Base-by-base conservation (phyloP, 2,329 filamentous ascomycete genomes). In the Conoideocrella luteorostrata region DNA sequence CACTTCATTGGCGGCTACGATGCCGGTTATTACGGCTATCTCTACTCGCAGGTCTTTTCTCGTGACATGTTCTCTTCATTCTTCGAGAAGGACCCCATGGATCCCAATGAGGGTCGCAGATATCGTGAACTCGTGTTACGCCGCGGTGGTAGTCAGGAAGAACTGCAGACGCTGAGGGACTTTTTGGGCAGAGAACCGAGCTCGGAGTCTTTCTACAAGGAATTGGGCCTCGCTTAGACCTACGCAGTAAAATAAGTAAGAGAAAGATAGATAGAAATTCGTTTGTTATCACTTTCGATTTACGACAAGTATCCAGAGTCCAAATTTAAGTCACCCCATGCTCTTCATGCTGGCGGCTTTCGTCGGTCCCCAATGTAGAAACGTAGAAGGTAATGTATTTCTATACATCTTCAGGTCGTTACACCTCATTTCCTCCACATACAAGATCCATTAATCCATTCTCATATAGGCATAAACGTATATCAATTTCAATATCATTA, bases 1-100 rank as follows among this genome's bases (percentile, higher is more conserved):
- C 87, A 93, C 64, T 71, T 91, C 50, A 86, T 91, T 47, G 86
- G 86, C 42, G 87, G 87, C 2, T 93, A 93, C 57, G 87, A 91
- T 62, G 86, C 87, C 23, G 86, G 86, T 34, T 91, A 91, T 68
- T 93, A 93, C 62, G 80, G 80, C 54, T 85, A 84, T 58, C 67
- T 84, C 26, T 84, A 78, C 50, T 88, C 83, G 1, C 78, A 88
- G 61, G 88, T 93, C 15, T 93, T 90, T 66, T 86, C 82, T 18
- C 77, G 84, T 21, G 87, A 94, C 64, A 91, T 94, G 86, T 94
- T 91, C 71, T 81, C 87, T 65, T 77, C 77, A 0, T 82, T 86
- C 37, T 93, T 93, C 68, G 82, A 84, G 68, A 71, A 77, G 53
- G 73, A 90, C 60, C 87, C 87, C 0, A 89, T 91, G 86, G 78